Evolutionary conservation across 805 yeast genomes (phyloP), one percentile per base, ranked within the genome.

Genomic region (Lipomyces oligophaga): DNA sequence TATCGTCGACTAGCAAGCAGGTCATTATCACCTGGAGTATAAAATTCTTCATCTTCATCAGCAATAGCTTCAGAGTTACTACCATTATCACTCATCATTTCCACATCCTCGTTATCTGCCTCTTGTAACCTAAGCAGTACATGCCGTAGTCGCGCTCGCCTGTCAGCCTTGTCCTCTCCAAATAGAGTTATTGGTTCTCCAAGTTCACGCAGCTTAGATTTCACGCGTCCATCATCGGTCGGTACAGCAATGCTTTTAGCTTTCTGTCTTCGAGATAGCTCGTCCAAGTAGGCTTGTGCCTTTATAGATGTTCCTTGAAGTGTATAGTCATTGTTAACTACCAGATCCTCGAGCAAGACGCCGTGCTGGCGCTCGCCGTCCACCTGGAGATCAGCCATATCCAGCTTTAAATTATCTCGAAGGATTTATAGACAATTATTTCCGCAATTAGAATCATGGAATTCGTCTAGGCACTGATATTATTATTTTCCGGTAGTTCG

Each of bases 31-130:
- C 94, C 96, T 0, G 94, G 95, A 0, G 96, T 87, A 59, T 79
- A 87, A 60, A 83, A 88, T 49, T 87, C 95, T 41, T 82, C 94
- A 11, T 85, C 82, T 7, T 79, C 81, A 1, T 72, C 80, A 2
- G 68, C 77, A 1, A 66, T 73, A 5, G 62, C 70, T 1, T 58
- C 16, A 10, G 36, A 21, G 1, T 64, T 75, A 5, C 62, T 70
- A 1, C 58, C 66, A 3, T 52, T 63, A 11, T 43, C 58, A 13
- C 42, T 53, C n/a, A 38, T 52, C 19, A 38, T 45, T 16, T 45
- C 50, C 5, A 35, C 48, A 25, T 34, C 44, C 50, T 53, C 57
- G 16, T 59, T 55, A 3, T 58, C 63, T 15, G 52, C 38, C 15
- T 44, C 57, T 15, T 47, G 47, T 1, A 58, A 58, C 34, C 68